These are phyloP conservation scores for Voacanga thouarsii DNA, from an alignment of 257 asterid species.

Conservation along the genomic window DNA sequence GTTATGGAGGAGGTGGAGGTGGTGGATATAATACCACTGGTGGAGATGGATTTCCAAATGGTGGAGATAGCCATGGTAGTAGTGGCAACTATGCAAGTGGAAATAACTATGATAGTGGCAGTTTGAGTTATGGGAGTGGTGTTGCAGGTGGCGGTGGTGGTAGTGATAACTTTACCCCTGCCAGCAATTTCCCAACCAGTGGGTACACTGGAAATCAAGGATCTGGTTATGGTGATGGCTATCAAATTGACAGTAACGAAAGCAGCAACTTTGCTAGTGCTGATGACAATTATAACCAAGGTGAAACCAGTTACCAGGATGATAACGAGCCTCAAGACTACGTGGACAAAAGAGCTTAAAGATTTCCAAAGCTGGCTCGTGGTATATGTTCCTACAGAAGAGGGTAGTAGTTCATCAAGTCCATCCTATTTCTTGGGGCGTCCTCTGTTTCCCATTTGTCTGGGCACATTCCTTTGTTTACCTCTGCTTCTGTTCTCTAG, in stretches of 20 bases:
- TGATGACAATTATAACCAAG: conserved; percentile 20
- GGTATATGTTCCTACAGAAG: not conserved
- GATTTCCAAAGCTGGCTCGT: not conserved
- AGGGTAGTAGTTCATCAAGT: not conserved
- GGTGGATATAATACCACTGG: conserved; percentile 5
- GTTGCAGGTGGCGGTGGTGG: conserved; percentile 31
- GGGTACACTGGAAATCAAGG: conserved; percentile 12
- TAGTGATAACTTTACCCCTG: not conserved
- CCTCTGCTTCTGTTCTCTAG: not conserved
- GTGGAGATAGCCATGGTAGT: conserved; percentile 7
- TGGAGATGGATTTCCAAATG: conserved; percentile 18
- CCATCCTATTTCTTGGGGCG: not conserved
- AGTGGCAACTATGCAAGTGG: conserved; percentile 12
- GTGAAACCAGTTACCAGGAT: conserved; percentile 22
- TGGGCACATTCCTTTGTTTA: not conserved
- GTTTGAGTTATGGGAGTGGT: conserved; percentile 24
- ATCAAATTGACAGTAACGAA: conserved; percentile 9
- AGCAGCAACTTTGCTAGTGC: conserved; percentile 17
- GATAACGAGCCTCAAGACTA: conserved; percentile 27
- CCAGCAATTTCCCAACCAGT: not conserved
- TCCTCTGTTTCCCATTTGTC: not conserved
- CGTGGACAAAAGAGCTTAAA: conserved; percentile 45
- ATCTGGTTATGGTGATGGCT: conserved; percentile 12
- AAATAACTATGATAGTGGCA: conserved; percentile 1
- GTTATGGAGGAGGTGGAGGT: conserved; percentile 15